Conservation (phyloP, 192 early-diverging fungal genomes). For the Mortierella hygrophila region DNA sequence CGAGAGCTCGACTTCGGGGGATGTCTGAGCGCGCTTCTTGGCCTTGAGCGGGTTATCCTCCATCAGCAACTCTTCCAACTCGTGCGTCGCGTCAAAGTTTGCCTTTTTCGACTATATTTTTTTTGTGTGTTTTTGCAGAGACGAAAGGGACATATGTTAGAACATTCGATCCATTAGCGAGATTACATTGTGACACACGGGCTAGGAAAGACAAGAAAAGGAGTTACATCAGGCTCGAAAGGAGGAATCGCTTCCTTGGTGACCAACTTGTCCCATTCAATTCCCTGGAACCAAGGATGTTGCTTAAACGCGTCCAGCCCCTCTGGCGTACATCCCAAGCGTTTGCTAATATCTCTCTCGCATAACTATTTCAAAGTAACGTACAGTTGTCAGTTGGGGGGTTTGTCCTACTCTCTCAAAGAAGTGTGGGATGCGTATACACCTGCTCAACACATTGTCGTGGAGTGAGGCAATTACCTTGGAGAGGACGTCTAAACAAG, state of each 20-base stretch:
- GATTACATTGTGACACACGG: too few species aligned
- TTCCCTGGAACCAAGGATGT: slow-evolving; percentile 84
- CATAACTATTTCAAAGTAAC: slow-evolving; percentile 64
- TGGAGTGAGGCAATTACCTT: slow-evolving; percentile 49
- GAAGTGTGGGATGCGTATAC: background rate
- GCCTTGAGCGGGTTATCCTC: slow-evolving; percentile 95
- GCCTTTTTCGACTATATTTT: slow-evolving; percentile 76
- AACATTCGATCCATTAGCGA: too few species aligned
- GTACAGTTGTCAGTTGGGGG: background rate
- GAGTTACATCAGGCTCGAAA: slow-evolving; percentile 86
- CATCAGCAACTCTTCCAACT: slow-evolving; percentile 95
- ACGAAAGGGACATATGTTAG: too few species aligned
- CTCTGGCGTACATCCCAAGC: slow-evolving; percentile 83
- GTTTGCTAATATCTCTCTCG: slow-evolving; percentile 75
- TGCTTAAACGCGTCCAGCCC: slow-evolving; percentile 76
- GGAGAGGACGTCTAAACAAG: slow-evolving; percentile 67
- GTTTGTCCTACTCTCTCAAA: too few species aligned
- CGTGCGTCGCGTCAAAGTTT: slow-evolving; percentile 97
- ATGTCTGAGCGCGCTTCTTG: slow-evolving; percentile 67
- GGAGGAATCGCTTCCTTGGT: slow-evolving; percentile 80
- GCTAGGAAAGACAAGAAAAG: background rate
- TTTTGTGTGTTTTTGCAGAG: background rate
- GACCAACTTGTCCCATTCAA: slow-evolving; percentile 83
- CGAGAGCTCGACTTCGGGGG: slow-evolving; percentile 59
- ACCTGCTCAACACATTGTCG: background rate